These are phyloP conservation scores for Neurospora pannonica DNA, from an alignment of 495 filamentous ascomycete genomes.

Conservation along the genomic window DNA sequence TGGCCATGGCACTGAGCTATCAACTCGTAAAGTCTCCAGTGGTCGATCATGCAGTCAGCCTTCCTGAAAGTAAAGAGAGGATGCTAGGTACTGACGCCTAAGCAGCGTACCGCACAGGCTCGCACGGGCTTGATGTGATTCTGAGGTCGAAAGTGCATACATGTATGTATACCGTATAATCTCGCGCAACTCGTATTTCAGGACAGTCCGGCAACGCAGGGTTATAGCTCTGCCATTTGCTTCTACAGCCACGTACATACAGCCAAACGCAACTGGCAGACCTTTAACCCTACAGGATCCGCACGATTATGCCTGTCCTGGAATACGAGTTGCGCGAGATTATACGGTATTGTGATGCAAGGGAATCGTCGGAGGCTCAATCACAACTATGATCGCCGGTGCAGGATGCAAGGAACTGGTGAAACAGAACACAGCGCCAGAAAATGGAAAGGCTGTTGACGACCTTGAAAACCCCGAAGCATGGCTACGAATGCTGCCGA, in stretches of 20 bases:
- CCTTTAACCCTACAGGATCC: background rate
- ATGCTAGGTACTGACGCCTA: background rate
- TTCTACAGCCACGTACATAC: background rate
- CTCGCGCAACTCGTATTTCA: background rate
- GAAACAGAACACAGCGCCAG: background rate
- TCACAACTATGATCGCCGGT: background rate
- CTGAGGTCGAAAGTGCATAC: background rate
- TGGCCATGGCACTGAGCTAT: background rate
- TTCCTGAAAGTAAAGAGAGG: background rate
- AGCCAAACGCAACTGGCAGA: background rate
- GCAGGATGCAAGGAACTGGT: background rate
- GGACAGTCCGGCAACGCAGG: background rate
- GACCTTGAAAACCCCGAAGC: background rate
- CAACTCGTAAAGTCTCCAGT: background rate
- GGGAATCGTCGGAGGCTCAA: background rate
- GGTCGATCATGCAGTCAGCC: background rate
- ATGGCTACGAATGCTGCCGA: background rate
- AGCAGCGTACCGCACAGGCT: background rate
- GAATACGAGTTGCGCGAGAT: background rate
- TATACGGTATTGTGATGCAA: background rate
- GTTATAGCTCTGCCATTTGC: background rate
- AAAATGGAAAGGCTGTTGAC: background rate
- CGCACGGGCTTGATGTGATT: background rate
- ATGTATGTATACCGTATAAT: background rate
- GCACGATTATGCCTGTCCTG: background rate